These are phyloP conservation scores for Syzygium aromaticum DNA, from an alignment of 345 rosid genomes.

Conservation along the genomic window DNA sequence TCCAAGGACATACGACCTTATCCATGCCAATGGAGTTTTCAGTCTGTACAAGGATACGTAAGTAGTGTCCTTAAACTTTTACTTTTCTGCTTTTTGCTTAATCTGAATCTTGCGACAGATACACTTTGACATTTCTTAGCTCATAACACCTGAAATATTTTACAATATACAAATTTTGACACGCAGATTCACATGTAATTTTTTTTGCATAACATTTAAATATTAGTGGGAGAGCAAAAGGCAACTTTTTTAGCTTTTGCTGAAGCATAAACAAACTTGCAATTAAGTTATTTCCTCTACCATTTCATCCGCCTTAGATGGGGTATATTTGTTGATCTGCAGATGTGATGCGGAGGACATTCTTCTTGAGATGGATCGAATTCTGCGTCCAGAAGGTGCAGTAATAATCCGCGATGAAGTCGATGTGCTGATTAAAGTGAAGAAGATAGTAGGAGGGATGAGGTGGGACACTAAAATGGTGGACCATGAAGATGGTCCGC, in stretches of 20 bases:
- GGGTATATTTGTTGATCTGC: neutral
- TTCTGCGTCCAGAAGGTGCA: slow-evolving; percentile 96
- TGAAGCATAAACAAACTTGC: neutral
- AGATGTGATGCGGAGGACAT: slow-evolving; percentile 87
- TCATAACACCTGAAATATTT: neutral
- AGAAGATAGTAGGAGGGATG: slow-evolving; percentile 75
- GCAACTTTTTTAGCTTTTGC: neutral
- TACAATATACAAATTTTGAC: neutral
- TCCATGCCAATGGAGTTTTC: slow-evolving; percentile 83
- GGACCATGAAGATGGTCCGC: slow-evolving; percentile 98
- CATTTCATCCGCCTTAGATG: neutral
- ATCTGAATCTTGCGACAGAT: neutral
- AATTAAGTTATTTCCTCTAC: neutral
- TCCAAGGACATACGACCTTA: slow-evolving; percentile 92
- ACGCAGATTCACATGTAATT: neutral
- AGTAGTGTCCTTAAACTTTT: slow-evolving; percentile 9
- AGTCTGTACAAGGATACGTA: slow-evolving; percentile 84
- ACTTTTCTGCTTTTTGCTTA: neutral
- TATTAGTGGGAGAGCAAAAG: neutral
- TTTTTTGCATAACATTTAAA: neutral
- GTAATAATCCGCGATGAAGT: slow-evolving; percentile 88
- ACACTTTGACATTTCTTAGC: neutral
- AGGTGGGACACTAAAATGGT: slow-evolving; percentile 93
- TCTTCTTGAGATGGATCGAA: slow-evolving; percentile 95
- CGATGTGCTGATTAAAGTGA: slow-evolving; percentile 68